These are phyloP conservation scores for Naganishia vaughanmartiniae DNA, from an alignment of 768 basidiomycete species.

Conservation along the genomic window DNA sequence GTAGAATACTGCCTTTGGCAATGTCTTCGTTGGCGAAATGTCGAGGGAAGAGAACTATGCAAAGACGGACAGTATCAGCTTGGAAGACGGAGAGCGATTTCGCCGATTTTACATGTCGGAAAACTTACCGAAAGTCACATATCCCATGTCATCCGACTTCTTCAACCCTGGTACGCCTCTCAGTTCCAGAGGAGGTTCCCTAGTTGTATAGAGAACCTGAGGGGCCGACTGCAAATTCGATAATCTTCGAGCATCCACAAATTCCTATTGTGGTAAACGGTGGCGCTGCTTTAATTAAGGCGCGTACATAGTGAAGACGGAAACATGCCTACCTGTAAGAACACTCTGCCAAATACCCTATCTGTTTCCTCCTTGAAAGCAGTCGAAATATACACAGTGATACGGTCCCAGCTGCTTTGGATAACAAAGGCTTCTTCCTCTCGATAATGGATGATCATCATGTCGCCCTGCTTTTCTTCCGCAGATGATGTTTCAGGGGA, in stretches of 20 bases:
- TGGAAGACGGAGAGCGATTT: background rate
- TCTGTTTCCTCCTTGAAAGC: slow-evolving; percentile 97
- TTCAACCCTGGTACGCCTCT: slow-evolving; percentile 77
- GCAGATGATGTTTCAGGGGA: slow-evolving; percentile 23
- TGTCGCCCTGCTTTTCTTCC: slow-evolving; percentile 61
- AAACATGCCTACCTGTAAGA: slow-evolving; percentile 70
- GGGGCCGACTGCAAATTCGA: slow-evolving; percentile 94
- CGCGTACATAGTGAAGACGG: background rate
- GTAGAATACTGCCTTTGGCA: slow-evolving; percentile 79
- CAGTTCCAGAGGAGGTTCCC: slow-evolving; percentile 95
- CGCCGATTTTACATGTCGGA: background rate
- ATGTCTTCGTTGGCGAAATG: slow-evolving; percentile 74
- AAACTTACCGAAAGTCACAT: slow-evolving; percentile 75
- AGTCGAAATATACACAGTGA: slow-evolving; percentile 96
- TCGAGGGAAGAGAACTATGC: slow-evolving; percentile 82
- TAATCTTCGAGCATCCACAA: slow-evolving; percentile 93
- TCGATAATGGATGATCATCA: slow-evolving; percentile 91
- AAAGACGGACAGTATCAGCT: background rate
- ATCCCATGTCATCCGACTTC: slow-evolving; percentile 83
- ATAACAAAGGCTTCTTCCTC: slow-evolving; percentile 97
- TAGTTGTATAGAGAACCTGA: slow-evolving; percentile 89
- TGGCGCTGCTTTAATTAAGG: background rate
- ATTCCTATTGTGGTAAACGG: slow-evolving; percentile 64
- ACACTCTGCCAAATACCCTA: slow-evolving; percentile 94
- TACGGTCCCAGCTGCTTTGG: slow-evolving; percentile 86